Evolutionary conservation across 208 protist species (phyloP).

Genomic region (Porcisia hertigi): DNA sequence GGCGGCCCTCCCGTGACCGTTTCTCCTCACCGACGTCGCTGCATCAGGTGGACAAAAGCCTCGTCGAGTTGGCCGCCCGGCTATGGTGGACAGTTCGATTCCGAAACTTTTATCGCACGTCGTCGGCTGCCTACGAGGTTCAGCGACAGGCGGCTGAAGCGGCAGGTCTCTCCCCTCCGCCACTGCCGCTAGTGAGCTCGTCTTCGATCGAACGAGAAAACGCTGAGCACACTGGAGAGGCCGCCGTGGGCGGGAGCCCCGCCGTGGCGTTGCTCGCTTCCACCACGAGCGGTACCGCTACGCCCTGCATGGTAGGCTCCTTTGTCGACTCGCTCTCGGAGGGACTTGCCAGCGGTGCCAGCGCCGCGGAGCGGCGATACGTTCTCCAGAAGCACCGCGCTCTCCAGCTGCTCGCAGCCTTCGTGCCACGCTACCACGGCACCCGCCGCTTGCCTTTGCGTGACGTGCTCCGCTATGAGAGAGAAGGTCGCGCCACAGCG

Average conservation of each 20-base stretch:
- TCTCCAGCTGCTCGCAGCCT: conserved; percentile 58
- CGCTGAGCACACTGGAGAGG: not conserved
- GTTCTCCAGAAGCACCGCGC: conserved; percentile 39
- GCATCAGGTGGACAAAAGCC: conserved; percentile 21
- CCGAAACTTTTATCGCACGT: conserved; percentile 27
- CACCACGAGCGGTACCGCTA: conserved; percentile 21
- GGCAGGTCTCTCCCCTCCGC: conserved; percentile 11
- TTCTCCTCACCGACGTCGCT: not conserved
- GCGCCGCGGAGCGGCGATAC: conserved; percentile 25
- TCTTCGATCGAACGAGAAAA: not conserved
- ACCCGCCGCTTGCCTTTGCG: conserved; percentile 39
- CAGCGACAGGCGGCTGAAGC: conserved; percentile 33
- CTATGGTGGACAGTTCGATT: conserved; percentile 39
- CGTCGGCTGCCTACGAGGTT: conserved; percentile 26
- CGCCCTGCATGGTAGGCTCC: conserved; percentile 28
- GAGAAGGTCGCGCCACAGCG: not conserved
- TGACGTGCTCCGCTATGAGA: conserved; percentile 27
- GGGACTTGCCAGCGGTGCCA: conserved; percentile 14
- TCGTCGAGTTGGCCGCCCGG: conserved; percentile 32
- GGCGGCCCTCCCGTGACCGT: too few relatives aligned
- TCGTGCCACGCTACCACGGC: conserved; percentile 72
- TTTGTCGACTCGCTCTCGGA: conserved; percentile 22
- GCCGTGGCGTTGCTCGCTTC: not conserved
- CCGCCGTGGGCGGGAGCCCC: not conserved
- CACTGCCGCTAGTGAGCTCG: not conserved